phyloP scores from a whole-genome alignment of 1,284 basidiomycete genomes.

The Phellopilus nigrolimitatus region DNA sequence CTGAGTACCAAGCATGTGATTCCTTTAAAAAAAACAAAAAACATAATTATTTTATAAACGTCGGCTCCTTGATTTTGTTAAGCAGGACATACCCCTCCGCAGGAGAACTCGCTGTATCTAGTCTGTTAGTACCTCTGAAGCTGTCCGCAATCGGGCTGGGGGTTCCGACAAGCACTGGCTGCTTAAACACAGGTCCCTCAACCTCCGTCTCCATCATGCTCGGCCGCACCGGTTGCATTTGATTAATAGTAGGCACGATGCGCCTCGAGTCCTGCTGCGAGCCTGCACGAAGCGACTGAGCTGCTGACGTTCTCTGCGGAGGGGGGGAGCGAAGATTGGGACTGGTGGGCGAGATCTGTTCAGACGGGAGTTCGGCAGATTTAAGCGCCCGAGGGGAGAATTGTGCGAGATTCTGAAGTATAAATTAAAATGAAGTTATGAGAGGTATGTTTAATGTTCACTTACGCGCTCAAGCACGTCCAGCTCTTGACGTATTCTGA shows the following conservation, averaged over 20 bases:
- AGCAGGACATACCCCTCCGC: constrained; percentile 21
- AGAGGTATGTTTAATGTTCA: constrained; percentile 15
- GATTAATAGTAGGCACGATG: constrained; percentile 1
- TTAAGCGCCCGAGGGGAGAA: constrained; percentile 62
- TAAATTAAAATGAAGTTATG: constrained; percentile 2
- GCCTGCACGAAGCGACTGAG: constrained; percentile 3
- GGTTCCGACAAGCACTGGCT: constrained; percentile 18
- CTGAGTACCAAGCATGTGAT: constrained; percentile 19
- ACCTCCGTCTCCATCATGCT: constrained; percentile 4
- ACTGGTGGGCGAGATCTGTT: constrained; percentile 26
- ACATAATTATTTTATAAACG: constrained; percentile 12
- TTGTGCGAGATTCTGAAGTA: constrained; percentile 53
- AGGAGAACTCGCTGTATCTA: constrained; percentile 1
- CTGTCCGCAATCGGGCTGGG: constrained; percentile 19
- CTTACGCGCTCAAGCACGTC: constrained; percentile 71
- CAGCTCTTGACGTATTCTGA: constrained; percentile 61
- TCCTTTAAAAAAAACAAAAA: constrained; percentile 17
- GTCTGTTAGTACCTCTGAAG: constrained; percentile 6
- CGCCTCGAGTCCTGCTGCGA: constrained; percentile 9
- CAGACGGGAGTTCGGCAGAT: constrained; percentile 34
- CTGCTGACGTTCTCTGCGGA: constrained; percentile 16
- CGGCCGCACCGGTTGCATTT: background rate
- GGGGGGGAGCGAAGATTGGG: constrained; percentile 24
- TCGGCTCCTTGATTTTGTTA: constrained; percentile 14
- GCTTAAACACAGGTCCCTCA: constrained; percentile 15